Percentiles rank a stretch among this genome's conserved stretches.
phyloP scores from a whole-genome alignment of 2,329 filamentous ascomycete genomes.

The Talaromyces albobiverticillius region DNA sequence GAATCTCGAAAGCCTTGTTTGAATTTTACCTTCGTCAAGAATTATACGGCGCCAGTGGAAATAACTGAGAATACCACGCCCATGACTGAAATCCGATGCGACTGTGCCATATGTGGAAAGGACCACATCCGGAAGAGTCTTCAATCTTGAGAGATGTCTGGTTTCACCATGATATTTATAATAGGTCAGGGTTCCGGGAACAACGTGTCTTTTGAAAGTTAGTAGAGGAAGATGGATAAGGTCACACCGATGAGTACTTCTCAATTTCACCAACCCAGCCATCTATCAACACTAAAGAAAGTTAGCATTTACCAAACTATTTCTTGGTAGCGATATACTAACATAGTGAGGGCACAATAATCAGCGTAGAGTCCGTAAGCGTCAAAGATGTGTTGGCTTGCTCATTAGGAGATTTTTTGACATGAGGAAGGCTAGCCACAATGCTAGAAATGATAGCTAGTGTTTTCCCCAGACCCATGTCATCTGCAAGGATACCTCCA shows the following conservation, averaged over 20 bases:
- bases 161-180: not conserved
- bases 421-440: not conserved
- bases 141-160: not conserved
- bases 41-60: not conserved
- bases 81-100: not conserved
- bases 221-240: not conserved
- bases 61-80: not conserved
- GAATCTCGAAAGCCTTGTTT: not conserved
- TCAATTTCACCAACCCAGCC: not conserved
- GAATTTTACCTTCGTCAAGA: not conserved
- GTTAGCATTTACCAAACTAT: too few species aligned
- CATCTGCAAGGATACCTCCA: slow-evolving; percentile 94
- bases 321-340: not conserved
- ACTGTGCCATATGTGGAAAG: not conserved
- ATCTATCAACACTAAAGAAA: not conserved
- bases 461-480: slow-evolving; percentile 98
- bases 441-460: slow-evolving; percentile 30
- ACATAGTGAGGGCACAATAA: not conserved
- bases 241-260: not conserved
- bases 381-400: not conserved
- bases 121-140: not conserved
- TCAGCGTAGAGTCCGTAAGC: not conserved
- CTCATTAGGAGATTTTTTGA: not conserved
- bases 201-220: not conserved
- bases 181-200: not conserved